Percentiles rank a stretch among this genome's conserved stretches.
Conservation (phyloP, 202 grass and related monocot genomes). For the Carex arenaria region DNA sequence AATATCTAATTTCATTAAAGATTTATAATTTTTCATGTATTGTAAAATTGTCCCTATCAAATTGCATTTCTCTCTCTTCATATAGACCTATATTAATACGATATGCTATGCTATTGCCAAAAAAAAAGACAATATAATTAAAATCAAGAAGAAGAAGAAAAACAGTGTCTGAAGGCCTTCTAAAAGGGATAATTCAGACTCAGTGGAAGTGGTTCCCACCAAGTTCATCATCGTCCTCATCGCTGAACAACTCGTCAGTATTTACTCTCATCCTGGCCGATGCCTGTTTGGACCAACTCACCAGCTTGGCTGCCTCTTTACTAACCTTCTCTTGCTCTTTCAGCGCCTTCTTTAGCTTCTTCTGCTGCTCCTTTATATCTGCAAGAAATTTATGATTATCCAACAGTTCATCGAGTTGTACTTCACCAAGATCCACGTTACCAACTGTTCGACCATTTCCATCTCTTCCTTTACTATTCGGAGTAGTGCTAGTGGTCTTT, state of each 20-base stretch:
- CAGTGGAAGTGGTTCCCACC: conserved; percentile 9
- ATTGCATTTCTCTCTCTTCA: not conserved
- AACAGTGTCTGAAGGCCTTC: not conserved
- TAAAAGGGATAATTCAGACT: conserved; percentile 20
- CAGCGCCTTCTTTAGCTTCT: conserved; percentile 69
- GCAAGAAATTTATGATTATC: conserved; percentile 33
- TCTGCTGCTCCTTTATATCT: conserved; percentile 64
- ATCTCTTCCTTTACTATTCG: conserved; percentile 25
- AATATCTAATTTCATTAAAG: not conserved
- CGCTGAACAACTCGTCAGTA: conserved; percentile 63
- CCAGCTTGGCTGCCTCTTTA: conserved; percentile 77
- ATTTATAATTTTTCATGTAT: not conserved
- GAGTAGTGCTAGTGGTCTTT: conserved; percentile 23
- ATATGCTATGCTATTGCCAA: not conserved
- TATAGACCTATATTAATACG: not conserved
- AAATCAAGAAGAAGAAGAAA: not conserved
- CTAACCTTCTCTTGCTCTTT: conserved; percentile 71
- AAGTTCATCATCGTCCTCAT: conserved; percentile 50
- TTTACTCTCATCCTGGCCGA: conserved; percentile 66
- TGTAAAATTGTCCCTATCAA: not conserved
- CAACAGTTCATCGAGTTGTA: conserved; percentile 38
- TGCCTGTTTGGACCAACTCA: conserved; percentile 52
- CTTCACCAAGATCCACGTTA: conserved; percentile 25
- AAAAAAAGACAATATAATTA: not conserved
- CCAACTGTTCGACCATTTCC: not conserved